Conservation (phyloP, 768 basidiomycete species). For the Sarcodon aspratus region DNA sequence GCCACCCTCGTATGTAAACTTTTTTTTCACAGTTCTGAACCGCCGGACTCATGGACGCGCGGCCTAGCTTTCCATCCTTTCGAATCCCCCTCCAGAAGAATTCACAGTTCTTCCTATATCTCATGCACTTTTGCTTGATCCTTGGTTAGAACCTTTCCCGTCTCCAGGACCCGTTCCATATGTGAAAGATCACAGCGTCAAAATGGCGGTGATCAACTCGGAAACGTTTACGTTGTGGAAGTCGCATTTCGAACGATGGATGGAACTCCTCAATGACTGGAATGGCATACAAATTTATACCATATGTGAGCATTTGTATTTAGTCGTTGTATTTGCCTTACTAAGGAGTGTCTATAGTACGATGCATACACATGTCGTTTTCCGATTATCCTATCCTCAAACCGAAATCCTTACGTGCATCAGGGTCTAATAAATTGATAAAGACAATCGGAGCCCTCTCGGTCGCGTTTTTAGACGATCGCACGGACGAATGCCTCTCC, state of each 20-base stretch:
- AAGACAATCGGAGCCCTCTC: constrained; percentile 9
- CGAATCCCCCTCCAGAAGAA: constrained; percentile 28
- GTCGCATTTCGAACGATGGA: constrained; percentile 52
- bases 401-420: constrained; percentile 4
- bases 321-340: background rate
- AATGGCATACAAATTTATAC: constrained; percentile 1
- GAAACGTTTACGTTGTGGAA: constrained; percentile 74
- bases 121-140: constrained; percentile 60
- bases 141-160: constrained; percentile 74
- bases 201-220: constrained; percentile 60
- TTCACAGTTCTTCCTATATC: constrained; percentile 38
- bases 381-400: constrained; percentile 15
- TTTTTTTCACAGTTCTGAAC: background rate
- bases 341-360: constrained; percentile 8
- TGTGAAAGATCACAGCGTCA: constrained; percentile 5
- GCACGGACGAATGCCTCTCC: constrained; percentile 5
- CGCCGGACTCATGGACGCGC: background rate
- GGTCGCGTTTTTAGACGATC: constrained; percentile 11
- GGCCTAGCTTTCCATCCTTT: constrained; percentile 51
- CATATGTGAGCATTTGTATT: constrained; percentile 4
- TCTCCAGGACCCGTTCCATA: constrained; percentile 32
- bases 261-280: constrained; percentile 45
- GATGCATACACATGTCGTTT: constrained; percentile 12
- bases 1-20: constrained; percentile 37
- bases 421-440: constrained; percentile 7